Conservation (phyloP, 176 grass and related monocot genomes). For the Leersia perrieri region DNA sequence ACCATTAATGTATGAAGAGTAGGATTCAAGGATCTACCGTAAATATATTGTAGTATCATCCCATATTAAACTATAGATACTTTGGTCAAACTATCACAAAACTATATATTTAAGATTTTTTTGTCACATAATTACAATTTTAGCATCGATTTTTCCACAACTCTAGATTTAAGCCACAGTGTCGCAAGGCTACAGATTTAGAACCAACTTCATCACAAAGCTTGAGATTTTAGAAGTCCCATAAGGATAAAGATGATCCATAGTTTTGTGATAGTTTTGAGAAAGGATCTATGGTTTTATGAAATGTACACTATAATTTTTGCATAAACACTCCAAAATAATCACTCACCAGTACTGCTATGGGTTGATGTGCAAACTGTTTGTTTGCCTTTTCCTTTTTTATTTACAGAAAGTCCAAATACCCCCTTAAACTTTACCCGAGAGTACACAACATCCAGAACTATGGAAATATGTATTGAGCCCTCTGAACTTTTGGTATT, state of each 20-base stretch:
- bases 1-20: not conserved
- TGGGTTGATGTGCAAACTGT: not conserved
- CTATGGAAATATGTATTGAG: not conserved
- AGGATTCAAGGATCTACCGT: not conserved
- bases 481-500: not conserved
- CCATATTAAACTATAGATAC: not conserved
- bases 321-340: not conserved
- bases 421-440: too few species aligned
- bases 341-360: not conserved
- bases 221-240: too few species aligned
- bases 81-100: not conserved
- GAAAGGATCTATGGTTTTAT: too few species aligned
- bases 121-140: not conserved
- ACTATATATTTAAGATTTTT: too few species aligned
- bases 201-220: too few species aligned
- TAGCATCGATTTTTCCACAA: not conserved
- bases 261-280: not conserved
- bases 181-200: too few species aligned
- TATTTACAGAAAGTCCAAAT: not conserved
- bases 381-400: not conserved
- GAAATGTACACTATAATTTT: not conserved
- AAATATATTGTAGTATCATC: not conserved
- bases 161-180: not conserved
- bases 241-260: too few species aligned
- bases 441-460: not conserved